phyloP scores from a whole-genome alignment of 2,329 filamentous ascomycete species.

The Aspergillus vadensis region DNA sequence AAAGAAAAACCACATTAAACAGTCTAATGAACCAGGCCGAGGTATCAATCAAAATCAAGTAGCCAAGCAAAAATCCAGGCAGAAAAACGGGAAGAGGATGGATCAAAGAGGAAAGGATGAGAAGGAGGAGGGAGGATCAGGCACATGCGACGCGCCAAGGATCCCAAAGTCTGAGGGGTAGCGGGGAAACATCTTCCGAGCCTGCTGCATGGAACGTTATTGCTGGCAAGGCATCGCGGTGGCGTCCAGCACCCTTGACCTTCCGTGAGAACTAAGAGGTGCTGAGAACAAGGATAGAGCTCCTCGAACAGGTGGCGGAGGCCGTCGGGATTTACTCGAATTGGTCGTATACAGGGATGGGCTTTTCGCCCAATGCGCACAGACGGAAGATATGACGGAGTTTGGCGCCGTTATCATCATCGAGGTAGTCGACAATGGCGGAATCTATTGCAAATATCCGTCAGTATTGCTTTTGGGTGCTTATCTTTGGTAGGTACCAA shows the following conservation, averaged over 20 bases:
- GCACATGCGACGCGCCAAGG: constrained; percentile 14
- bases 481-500: constrained; percentile 17
- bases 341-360: constrained; percentile 47
- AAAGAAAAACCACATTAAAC: constrained; percentile 11
- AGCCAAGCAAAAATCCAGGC: background rate
- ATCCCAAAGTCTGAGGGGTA: constrained; percentile 8
- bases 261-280: background rate
- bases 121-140: background rate
- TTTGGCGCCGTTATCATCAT: constrained; percentile 49
- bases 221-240: background rate
- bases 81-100: constrained; percentile 1
- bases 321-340: constrained; percentile 25
- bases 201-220: background rate
- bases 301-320: background rate
- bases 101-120: background rate
- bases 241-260: background rate
- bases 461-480: constrained; percentile 3
- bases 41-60: constrained; percentile 21
- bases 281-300: background rate
- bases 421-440: constrained; percentile 53
- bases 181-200: background rate
- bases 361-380: constrained; percentile 52
- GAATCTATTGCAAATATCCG: constrained; percentile 41
- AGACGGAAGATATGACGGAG: constrained; percentile 55
- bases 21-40: constrained; percentile 27